Percentiles rank a stretch among this genome's conserved stretches.
Evolutionary conservation across 2,329 filamentous ascomycete genomes (phyloP).

Genomic region (Ceratocystis lukuohia): DNA sequence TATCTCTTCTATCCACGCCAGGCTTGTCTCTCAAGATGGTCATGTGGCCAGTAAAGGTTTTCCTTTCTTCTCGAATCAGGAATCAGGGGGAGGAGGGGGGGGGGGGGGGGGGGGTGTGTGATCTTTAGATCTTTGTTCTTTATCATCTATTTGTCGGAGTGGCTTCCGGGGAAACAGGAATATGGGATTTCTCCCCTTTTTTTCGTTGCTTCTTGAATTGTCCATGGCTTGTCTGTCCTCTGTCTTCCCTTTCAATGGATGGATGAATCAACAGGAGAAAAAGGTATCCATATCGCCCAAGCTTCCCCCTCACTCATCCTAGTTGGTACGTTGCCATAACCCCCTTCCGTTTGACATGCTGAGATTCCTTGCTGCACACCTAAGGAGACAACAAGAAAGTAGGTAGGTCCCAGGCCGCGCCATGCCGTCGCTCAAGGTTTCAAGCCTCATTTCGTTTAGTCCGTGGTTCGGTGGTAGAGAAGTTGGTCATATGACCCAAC

Average conservation of each 20-base stretch:
- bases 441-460: slow-evolving; percentile 8
- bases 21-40: slow-evolving; percentile 14
- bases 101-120: neutral
- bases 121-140: neutral
- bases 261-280: neutral
- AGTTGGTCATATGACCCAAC: slow-evolving; percentile 11
- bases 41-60: slow-evolving; percentile 19
- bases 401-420: slow-evolving; percentile 1
- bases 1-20: slow-evolving; percentile 1
- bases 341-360: neutral
- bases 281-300: neutral
- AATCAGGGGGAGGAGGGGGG: neutral
- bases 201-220: neutral
- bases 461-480: slow-evolving; percentile 1
- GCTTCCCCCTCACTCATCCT: neutral
- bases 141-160: neutral
- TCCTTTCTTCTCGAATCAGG: slow-evolving; percentile 11
- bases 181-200: neutral
- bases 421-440: slow-evolving; percentile 1
- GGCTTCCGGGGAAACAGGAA: neutral
- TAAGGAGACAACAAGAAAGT: slow-evolving; percentile 12
- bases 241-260: neutral
- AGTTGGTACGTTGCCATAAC: neutral
- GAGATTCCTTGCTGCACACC: slow-evolving; percentile 7
- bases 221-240: neutral